Conservation (phyloP, 1,284 basidiomycete genomes). For the Ganoderma lingzhi region DNA sequence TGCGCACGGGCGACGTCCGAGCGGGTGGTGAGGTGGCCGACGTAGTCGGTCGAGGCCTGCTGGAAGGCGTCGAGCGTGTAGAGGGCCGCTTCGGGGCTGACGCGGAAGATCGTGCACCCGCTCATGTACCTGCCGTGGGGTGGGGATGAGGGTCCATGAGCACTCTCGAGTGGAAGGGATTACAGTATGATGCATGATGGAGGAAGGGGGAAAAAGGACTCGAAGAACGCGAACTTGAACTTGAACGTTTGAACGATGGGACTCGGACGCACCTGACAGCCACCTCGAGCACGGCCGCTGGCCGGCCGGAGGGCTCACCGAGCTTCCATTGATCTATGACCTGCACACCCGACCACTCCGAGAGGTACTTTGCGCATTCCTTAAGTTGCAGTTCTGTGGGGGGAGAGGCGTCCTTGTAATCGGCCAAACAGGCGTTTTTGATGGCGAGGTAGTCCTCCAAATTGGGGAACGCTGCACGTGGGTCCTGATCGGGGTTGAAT, state of each 20-base stretch:
- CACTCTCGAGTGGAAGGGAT: not conserved
- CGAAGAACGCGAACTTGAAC: no score
- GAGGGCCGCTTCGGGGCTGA: conserved; percentile 22
- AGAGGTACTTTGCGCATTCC: conserved; percentile 14
- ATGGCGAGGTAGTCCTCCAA: conserved; percentile 17
- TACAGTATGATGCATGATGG: no score
- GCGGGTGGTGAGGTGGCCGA: conserved; percentile 10
- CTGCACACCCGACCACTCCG: not conserved
- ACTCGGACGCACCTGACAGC: conserved; percentile 18
- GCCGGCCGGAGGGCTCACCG: conserved; percentile 1
- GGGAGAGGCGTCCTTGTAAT: conserved; percentile 9
- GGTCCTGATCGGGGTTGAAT: no score
- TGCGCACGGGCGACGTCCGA: conserved; percentile 17
- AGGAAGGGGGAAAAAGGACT: no score
- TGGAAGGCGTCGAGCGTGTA: conserved; percentile 19
- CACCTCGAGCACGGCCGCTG: conserved; percentile 20
- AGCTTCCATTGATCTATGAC: conserved; percentile 8
- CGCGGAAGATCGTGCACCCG: conserved; percentile 18
- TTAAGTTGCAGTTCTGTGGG: conserved; percentile 15
- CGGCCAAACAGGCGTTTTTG: conserved; percentile 15
- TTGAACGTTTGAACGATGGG: no score
- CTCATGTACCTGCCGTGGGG: conserved; percentile 17
- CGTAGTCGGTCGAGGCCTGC: conserved; percentile 1
- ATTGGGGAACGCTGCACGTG: no score
- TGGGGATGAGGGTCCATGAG: no score